These are phyloP conservation scores for Aspergillus piperis DNA, from an alignment of 2,329 filamentous ascomycete genomes.

Conservation along the genomic window DNA sequence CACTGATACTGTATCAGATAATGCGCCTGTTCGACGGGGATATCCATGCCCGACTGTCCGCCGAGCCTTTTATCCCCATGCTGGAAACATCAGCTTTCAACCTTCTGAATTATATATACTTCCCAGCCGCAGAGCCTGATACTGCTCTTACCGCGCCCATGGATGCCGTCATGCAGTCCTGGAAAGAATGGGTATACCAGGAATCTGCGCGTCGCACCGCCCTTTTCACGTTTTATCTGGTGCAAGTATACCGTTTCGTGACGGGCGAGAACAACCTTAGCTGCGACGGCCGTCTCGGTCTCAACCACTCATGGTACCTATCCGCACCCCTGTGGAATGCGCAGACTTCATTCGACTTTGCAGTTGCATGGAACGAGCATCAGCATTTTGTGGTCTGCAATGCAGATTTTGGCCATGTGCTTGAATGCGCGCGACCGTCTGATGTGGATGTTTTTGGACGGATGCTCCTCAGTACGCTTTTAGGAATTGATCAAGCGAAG, in stretches of 20 bases:
- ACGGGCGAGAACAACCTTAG: slow-evolving; percentile 17
- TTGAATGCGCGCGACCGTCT: slow-evolving; percentile 23
- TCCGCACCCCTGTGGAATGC: slow-evolving; percentile 33
- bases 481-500: slow-evolving; percentile 28
- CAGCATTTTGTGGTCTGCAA: slow-evolving; percentile 30
- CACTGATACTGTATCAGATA: slow-evolving; percentile 53
- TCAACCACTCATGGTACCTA: slow-evolving; percentile 32
- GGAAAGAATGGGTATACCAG: slow-evolving; percentile 55
- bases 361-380: slow-evolving; percentile 29
- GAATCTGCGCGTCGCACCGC: slow-evolving; percentile 58
- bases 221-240: slow-evolving; percentile 52
- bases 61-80: slow-evolving; percentile 37
- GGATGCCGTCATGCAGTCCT: slow-evolving; percentile 48
- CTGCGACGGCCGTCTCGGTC: slow-evolving; percentile 30
- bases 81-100: slow-evolving; percentile 25
- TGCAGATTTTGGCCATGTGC: slow-evolving; percentile 24
- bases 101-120: slow-evolving; percentile 21
- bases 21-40: slow-evolving; percentile 56
- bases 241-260: slow-evolving; percentile 27
- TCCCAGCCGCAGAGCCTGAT: slow-evolving; percentile 19
- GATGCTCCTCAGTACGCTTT: slow-evolving; percentile 29
- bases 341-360: slow-evolving; percentile 30
- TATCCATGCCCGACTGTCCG: slow-evolving; percentile 44
- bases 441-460: slow-evolving; percentile 33
- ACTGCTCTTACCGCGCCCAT: slow-evolving; percentile 35